Evolutionary conservation across 2,329 filamentous ascomycete genomes (phyloP), one percentile per base, ranked within the genome.

Genomic region (Mycogone perniciosa): DNA sequence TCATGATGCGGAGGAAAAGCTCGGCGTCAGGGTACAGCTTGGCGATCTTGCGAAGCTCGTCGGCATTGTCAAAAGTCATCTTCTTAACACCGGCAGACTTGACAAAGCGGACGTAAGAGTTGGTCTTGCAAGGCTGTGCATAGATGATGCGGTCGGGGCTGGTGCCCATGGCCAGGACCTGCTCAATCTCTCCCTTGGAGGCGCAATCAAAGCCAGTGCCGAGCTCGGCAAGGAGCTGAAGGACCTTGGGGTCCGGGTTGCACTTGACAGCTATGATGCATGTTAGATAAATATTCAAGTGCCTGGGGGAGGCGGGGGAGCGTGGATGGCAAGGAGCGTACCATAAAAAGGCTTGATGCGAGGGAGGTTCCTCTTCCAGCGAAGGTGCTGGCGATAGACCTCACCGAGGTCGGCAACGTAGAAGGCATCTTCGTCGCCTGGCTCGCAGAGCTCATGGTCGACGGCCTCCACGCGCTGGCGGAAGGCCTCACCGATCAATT

Each of bases 21-120:
- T 96, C 89, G 30, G 93, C 93, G 44, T 82, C 83, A 2, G 93
- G 92, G 65, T 81, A 96, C 61, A 93, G 81, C 70, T 89, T 87
- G 71, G 95, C 93, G 70, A 95, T 92, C 80, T 99, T 99, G 81
- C 92, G 89, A 47, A 99, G 81, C 78, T 99, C 93, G 69, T 99
- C 93, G 67, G 87, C 83, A 63, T 99, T 99, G 80, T 99, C 93
- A 67, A 99, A 97, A 2, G 93, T 99, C 92, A 99, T 97, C 77
- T 96, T 89, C 75, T 88, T 92, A 67, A 99, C 93, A 60, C 86
- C 87, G 59, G 85, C 77, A 66, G 83, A 80, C 64, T 87, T 84
- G 57, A 95, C 93, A 65, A 91, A 95, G 65, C 91, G 89, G 56
- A 99, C 80, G 70, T 96, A 97, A 44, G 92, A 96, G 75, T 93